These are phyloP conservation scores for Vigna radiata DNA, from an alignment of 306 rosid genomes.

Conservation along the genomic window DNA sequence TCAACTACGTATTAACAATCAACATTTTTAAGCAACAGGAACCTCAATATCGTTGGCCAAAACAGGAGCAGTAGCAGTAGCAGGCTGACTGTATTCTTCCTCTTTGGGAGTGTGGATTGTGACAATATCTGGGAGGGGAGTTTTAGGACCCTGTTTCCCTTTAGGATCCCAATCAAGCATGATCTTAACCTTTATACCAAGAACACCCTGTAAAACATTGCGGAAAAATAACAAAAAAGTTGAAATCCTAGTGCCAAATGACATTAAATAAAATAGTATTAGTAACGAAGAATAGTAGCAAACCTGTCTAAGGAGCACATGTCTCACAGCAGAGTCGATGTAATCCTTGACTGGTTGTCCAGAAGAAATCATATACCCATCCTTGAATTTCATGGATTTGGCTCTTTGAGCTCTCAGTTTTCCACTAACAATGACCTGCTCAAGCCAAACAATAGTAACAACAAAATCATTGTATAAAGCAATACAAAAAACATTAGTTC, in stretches of 20 bases:
- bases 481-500: no score
- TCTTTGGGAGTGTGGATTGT: constrained; percentile 23
- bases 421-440: constrained; percentile 28
- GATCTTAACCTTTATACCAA: constrained; percentile 26
- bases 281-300: background rate
- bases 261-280: background rate
- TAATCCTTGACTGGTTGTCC: constrained; percentile 31
- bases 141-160: constrained; percentile 26
- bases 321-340: constrained; percentile 25
- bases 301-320: constrained; percentile 30
- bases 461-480: background rate
- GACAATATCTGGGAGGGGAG: constrained; percentile 25
- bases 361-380: constrained; percentile 23
- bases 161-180: constrained; percentile 35
- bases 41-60: constrained; percentile 21
- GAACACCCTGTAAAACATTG: background rate
- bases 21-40: constrained; percentile 7
- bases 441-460: background rate
- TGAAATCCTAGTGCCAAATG: background rate
- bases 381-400: constrained; percentile 32
- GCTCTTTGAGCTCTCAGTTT: constrained; percentile 28
- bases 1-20: no score
- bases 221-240: background rate
- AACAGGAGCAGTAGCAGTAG: background rate
- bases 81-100: background rate